Evolutionary conservation across 106 monocot species (phyloP).

Genomic region (Acorus gramineus): DNA sequence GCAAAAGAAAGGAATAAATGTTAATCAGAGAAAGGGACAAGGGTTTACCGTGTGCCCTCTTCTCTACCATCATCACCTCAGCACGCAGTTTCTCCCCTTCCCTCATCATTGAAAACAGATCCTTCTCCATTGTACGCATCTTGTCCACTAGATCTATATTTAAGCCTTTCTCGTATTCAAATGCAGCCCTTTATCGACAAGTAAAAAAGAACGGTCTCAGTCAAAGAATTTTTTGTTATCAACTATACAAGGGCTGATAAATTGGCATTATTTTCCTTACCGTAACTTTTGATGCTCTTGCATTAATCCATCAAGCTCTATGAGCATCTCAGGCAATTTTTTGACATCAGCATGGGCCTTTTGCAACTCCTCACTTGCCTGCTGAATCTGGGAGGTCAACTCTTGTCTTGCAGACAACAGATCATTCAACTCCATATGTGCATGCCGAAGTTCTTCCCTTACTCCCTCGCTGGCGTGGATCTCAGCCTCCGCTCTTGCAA

Average conservation of each 20-base stretch:
- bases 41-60: slow-evolving; percentile 28
- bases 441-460: slow-evolving; percentile 53
- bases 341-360: slow-evolving; percentile 23
- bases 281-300: slow-evolving; percentile 75
- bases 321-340: slow-evolving; percentile 40
- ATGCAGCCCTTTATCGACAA: slow-evolving; percentile 26
- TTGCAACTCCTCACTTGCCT: slow-evolving; percentile 35
- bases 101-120: slow-evolving; percentile 43
- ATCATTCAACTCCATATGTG: slow-evolving; percentile 47
- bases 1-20: neutral
- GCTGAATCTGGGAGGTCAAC: slow-evolving; percentile 40
- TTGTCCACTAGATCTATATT: slow-evolving; percentile 67
- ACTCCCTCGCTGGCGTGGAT: slow-evolving; percentile 42
- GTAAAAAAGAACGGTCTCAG: neutral
- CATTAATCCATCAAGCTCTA: slow-evolving; percentile 54
- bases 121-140: slow-evolving; percentile 71
- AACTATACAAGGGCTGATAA: too few species aligned
- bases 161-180: slow-evolving; percentile 70
- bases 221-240: too few species aligned
- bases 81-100: slow-evolving; percentile 68
- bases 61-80: slow-evolving; percentile 50
- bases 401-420: slow-evolving; percentile 39
- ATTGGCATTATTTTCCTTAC: slow-evolving; percentile 17
- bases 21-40: neutral
- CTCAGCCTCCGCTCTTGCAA: slow-evolving; percentile 51